Evolutionary conservation across 1,284 basidiomycete genomes (phyloP).

Genomic region (Austropuccinia psidii): DNA sequence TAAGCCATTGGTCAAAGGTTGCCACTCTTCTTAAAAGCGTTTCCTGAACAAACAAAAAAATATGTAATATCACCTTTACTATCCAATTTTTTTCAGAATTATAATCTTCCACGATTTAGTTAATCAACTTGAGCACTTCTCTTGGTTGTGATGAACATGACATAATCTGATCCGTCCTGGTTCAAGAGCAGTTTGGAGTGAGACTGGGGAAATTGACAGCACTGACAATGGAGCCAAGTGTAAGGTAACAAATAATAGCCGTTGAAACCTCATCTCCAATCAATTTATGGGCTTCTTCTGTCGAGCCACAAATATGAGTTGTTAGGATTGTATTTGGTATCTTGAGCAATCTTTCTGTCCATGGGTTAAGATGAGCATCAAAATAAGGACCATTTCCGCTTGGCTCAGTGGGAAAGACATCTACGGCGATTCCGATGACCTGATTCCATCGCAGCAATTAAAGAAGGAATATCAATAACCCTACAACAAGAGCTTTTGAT

Average conservation of each 20-base stretch:
- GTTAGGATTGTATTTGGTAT: slow-evolving; percentile 87
- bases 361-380: slow-evolving; percentile 72
- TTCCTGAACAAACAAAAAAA: no score
- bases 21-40: no score
- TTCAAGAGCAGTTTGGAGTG: slow-evolving; percentile 76
- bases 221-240: slow-evolving; percentile 80
- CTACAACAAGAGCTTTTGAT: slow-evolving; percentile 96
- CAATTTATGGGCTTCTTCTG: slow-evolving; percentile 95
- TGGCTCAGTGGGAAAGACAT: slow-evolving; percentile 91
- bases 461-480: slow-evolving; percentile 88
- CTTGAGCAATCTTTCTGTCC: slow-evolving; percentile 64
- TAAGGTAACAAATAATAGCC: slow-evolving; percentile 80
- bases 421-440: slow-evolving; percentile 83
- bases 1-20: no score
- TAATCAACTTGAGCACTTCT: slow-evolving; percentile 90
- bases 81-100: slow-evolving; percentile 98
- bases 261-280: slow-evolving; percentile 92
- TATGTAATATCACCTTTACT: slow-evolving; percentile 92
- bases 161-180: slow-evolving; percentile 75
- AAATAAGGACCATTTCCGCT: slow-evolving; percentile 78
- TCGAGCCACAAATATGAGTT: slow-evolving; percentile 97
- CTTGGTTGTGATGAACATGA: slow-evolving; percentile 94
- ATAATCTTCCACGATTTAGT: slow-evolving; percentile 80
- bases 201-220: slow-evolving; percentile 98
- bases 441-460: slow-evolving; percentile 71